A percentile compares a stretch with the other conserved stretches of the same genome.
These are phyloP conservation scores for Tetrahymena elliotti DNA, from an alignment of 73 alveolate species.

Conservation along the genomic window DNA sequence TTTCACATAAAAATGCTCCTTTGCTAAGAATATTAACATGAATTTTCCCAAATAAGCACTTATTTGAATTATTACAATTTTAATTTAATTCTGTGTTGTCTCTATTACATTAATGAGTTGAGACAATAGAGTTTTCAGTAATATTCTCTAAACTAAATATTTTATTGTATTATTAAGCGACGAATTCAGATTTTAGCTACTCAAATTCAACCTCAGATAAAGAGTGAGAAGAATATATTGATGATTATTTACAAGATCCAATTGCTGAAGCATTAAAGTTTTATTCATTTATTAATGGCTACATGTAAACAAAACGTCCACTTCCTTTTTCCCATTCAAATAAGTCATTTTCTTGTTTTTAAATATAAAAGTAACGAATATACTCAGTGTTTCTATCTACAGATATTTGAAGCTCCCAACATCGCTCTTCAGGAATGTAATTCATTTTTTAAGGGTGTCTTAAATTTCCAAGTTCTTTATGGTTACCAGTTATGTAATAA, in stretches of 20 bases:
- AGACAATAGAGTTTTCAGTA: not conserved
- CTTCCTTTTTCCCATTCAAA: not conserved
- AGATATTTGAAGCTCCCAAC: not conserved
- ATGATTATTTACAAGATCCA: not conserved
- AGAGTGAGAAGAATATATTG: not conserved
- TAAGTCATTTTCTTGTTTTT: not conserved
- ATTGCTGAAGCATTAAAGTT: not conserved
- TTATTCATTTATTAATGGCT: not conserved
- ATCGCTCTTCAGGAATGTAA: not conserved
- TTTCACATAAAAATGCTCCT: not conserved
- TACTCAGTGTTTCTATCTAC: not conserved
- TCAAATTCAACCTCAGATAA: not conserved
- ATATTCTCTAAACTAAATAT: not conserved
- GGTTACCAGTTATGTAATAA: not conserved
- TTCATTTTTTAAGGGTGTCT: not conserved
- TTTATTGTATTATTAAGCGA: too few species aligned
- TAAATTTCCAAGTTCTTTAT: not conserved
- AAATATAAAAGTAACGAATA: not conserved
- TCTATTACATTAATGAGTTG: not conserved
- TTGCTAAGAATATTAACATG: not conserved
- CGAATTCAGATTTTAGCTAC: not conserved
- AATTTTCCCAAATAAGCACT: not conserved
- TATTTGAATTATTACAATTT: not conserved
- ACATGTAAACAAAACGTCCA: not conserved
- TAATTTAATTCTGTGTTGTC: not conserved